Evolutionary conservation across 2,329 filamentous ascomycete genomes (phyloP).

Genomic region (Corynespora cassiicola): DNA sequence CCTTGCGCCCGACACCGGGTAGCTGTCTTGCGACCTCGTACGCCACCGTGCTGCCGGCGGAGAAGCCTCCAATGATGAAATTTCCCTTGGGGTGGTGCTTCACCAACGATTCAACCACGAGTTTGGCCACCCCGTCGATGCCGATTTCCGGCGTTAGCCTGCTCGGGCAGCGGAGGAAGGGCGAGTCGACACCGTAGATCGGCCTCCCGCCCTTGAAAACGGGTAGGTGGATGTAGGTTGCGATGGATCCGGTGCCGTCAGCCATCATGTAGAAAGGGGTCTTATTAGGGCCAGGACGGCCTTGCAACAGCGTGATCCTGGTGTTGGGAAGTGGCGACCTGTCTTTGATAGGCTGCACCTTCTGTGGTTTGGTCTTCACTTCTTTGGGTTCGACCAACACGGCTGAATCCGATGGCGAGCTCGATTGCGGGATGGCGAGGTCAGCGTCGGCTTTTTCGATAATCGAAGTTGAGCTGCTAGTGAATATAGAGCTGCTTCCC

Average conservation of each 20-base stretch:
- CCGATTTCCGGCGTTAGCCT: slow-evolving; percentile 22
- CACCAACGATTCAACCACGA: slow-evolving; percentile 22
- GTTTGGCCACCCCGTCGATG: slow-evolving; percentile 13
- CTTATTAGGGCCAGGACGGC: slow-evolving; percentile 15
- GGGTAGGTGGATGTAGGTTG: slow-evolving; percentile 32
- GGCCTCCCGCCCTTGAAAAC: slow-evolving; percentile 21
- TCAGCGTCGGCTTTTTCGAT: no score
- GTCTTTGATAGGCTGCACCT: slow-evolving; percentile 10
- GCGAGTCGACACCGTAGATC: slow-evolving; percentile 37
- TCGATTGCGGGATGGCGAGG: no score
- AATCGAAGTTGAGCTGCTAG: no score
- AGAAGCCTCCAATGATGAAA: slow-evolving; percentile 41
- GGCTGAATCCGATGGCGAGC: no score
- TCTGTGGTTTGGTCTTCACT: not conserved
- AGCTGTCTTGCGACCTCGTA: slow-evolving; percentile 47
- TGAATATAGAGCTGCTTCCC: no score
- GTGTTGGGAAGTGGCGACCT: slow-evolving; percentile 15
- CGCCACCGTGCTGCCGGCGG: slow-evolving; percentile 42
- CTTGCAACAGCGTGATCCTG: slow-evolving; percentile 32
- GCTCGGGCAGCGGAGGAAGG: slow-evolving; percentile 27
- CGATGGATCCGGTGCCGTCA: slow-evolving; percentile 31
- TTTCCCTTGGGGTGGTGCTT: slow-evolving; percentile 23
- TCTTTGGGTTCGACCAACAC: no score
- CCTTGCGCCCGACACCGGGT: no score
- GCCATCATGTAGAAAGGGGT: slow-evolving; percentile 36